These are phyloP conservation scores for Geum urbanum DNA, from an alignment of 306 rosid genomes.

Conservation along the genomic window DNA sequence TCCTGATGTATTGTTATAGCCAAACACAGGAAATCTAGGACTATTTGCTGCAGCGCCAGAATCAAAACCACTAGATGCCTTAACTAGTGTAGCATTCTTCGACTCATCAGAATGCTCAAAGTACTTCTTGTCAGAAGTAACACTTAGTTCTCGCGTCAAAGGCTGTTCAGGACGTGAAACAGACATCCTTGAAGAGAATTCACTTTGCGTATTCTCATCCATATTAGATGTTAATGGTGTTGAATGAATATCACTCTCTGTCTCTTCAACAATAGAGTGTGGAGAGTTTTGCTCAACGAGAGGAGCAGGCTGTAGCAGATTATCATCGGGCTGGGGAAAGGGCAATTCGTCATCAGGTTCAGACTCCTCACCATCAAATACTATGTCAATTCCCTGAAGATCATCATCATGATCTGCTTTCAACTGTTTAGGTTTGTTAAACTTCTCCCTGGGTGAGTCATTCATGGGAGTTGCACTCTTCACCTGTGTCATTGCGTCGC, in stretches of 20 bases:
- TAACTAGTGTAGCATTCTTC: slow-evolving; percentile 45
- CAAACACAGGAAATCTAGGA: slow-evolving; percentile 52
- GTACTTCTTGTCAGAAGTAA: slow-evolving; percentile 81
- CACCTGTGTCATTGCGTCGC: slow-evolving; percentile 53
- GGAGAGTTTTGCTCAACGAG: slow-evolving; percentile 85
- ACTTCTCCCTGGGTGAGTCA: slow-evolving; percentile 58
- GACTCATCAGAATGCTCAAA: slow-evolving; percentile 70
- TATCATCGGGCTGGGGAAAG: slow-evolving; percentile 90
- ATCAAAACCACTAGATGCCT: slow-evolving; percentile 59
- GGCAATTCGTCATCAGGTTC: slow-evolving; percentile 88
- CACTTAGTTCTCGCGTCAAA: slow-evolving; percentile 77
- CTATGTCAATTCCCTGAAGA: slow-evolving; percentile 95
- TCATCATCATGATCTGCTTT: slow-evolving; percentile 88
- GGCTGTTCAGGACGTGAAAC: slow-evolving; percentile 70
- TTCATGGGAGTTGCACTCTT: slow-evolving; percentile 55
- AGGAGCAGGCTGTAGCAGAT: slow-evolving; percentile 71
- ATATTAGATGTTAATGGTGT: slow-evolving; percentile 59
- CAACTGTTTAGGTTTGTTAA: slow-evolving; percentile 66
- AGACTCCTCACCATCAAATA: slow-evolving; percentile 90
- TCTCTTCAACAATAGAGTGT: slow-evolving; percentile 93
- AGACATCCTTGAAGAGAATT: slow-evolving; percentile 89
- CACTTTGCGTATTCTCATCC: slow-evolving; percentile 77
- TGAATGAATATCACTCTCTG: slow-evolving; percentile 72
- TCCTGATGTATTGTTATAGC: slow-evolving; percentile 47
- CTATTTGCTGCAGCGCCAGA: slow-evolving; percentile 38